Evolutionary conservation across 345 rosid genomes (phyloP), one percentile per base, ranked within the genome.

Genomic region (Psidium guajava): DNA sequence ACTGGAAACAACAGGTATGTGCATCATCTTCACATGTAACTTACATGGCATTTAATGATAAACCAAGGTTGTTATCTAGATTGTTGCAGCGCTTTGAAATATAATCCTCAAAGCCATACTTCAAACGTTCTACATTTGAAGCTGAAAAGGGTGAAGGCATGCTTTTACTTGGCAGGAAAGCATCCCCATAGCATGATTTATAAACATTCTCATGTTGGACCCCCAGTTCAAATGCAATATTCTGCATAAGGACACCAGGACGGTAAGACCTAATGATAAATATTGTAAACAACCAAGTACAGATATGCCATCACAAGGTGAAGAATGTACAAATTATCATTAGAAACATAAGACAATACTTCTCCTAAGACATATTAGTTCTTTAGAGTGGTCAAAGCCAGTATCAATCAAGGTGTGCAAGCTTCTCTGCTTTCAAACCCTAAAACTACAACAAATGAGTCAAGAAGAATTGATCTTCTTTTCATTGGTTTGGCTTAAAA

Each of bases 61-160:
- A 40, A 69, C 88, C 90, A 58, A 96, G 92, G 64, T 87, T 90
- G 54, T 87, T 84, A 59, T 73, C 86, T 86, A 92, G 83, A 88
- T 84, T 89, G 51, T 93, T 90, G 81, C 92, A 88, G 87, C 93
- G 95, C 89, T 85, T 95, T 87, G 93, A 58, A 85, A 95, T 92
- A 85, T 94, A 94, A 90, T 92, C 96, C 90, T 93, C 92, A 82
- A 95, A 90, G 90, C 99, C 98, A 81, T 92, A 93, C 87, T 90
- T 92, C 87, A 97, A 83, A 55, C 93, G 90, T 87, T 94, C 96
- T 89, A 93, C 49, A 87, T 85, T 91, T 84, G 97, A 90, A 86
- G 91, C 86, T 82, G 91, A 85, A 88, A 91, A 88, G 52, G 88
- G 88, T 85, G 86, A 87, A 49, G 87, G 85, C 87, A 86, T 89